A percentile compares a stretch with the other conserved stretches of the same genome.
Evolutionary conservation across 2,329 filamentous ascomycete genomes (phyloP).

Genomic region (Trichoderma harzianum): DNA sequence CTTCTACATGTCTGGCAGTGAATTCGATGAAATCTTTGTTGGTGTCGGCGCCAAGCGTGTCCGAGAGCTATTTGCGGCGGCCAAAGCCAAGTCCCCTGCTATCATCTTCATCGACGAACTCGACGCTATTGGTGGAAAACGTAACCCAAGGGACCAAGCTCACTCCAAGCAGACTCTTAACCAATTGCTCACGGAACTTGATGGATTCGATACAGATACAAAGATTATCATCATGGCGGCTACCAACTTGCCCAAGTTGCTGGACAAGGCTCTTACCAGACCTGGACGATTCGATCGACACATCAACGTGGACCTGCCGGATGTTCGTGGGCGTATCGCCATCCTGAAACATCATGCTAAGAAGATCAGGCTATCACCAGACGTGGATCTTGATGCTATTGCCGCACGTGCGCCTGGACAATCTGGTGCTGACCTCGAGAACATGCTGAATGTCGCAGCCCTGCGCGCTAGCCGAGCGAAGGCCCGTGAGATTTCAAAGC

Average conservation of each 20-base stretch:
- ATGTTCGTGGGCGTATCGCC: conserved; percentile 87
- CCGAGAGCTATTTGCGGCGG: conserved; percentile 82
- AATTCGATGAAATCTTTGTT: conserved; percentile 98
- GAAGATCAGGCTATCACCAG: conserved; percentile 75
- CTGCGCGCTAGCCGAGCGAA: conserved; percentile 90
- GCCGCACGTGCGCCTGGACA: conserved; percentile 87
- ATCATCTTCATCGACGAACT: conserved; percentile 97
- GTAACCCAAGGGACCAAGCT: conserved; percentile 87
- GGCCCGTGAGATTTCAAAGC: conserved; percentile 67
- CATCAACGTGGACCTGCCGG: conserved; percentile 81
- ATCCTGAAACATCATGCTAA: conserved; percentile 93
- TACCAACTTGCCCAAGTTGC: conserved; percentile 90
- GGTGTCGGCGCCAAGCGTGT: conserved; percentile 96
- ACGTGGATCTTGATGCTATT: conserved; percentile 80
- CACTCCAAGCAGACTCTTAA: conserved; percentile 98
- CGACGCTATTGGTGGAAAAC: conserved; percentile 90
- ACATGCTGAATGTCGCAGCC: conserved; percentile 93
- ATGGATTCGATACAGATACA: conserved; percentile 92
- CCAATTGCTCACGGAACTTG: conserved; percentile 92
- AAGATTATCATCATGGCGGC: conserved; percentile 95
- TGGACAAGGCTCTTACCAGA: conserved; percentile 91
- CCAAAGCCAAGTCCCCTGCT: conserved; percentile 79
- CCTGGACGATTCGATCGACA: conserved; percentile 96
- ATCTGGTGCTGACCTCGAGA: conserved; percentile 93
- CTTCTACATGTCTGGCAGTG: conserved; percentile 99